Conservation (phyloP, 169 alveolate species). For the Cryptosporidium tyzzeri region DNA sequence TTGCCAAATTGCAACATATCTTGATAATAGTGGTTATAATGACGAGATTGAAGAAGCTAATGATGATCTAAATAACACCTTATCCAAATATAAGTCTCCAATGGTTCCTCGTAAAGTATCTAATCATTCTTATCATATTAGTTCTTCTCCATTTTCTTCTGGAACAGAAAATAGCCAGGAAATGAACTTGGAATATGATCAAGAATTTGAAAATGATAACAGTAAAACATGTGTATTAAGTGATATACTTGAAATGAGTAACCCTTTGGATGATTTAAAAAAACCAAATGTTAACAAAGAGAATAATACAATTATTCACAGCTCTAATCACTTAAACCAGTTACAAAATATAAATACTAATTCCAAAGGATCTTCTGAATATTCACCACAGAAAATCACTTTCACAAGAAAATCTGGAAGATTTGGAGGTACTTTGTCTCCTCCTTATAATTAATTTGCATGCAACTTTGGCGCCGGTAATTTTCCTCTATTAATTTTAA, state of each 20-base stretch:
- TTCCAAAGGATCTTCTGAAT: conserved; percentile 3
- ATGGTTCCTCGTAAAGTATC: background rate
- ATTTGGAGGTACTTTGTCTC: conserved; percentile 52
- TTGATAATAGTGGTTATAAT: conserved; percentile 15
- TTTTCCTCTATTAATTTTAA: background rate
- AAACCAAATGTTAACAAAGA: background rate
- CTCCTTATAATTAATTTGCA: conserved; percentile 20
- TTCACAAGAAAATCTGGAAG: conserved; percentile 35
- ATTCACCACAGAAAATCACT: conserved; percentile 23
- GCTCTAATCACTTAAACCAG: background rate
- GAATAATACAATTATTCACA: background rate
- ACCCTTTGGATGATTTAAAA: background rate
- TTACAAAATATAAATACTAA: background rate
- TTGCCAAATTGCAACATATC: conserved; percentile 66
- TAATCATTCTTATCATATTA: background rate
- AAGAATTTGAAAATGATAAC: conserved; percentile 5
- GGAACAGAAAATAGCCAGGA: background rate
- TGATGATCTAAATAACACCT: background rate
- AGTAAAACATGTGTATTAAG: conserved; percentile 42
- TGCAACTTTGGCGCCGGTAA: background rate
- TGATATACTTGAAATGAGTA: conserved; percentile 15
- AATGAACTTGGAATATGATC: background rate
- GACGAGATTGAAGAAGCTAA: background rate
- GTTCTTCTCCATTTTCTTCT: background rate
- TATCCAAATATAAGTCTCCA: conserved; percentile 10